phyloP scores from a whole-genome alignment of 441 rosid species.

The Gossypium lobatum region DNA sequence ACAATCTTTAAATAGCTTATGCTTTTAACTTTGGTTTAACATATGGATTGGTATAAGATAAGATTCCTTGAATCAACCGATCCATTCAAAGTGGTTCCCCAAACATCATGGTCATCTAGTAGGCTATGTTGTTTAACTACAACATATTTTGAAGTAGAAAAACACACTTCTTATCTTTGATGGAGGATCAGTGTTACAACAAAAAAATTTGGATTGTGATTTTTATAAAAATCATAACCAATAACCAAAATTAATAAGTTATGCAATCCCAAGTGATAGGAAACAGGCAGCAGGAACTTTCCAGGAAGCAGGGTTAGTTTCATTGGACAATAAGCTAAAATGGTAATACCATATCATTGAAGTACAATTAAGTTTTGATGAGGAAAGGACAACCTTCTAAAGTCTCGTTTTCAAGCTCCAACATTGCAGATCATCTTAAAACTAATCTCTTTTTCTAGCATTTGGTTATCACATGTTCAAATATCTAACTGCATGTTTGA shows the following conservation, averaged over 20 bases:
- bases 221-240: background rate
- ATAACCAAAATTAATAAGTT: background rate
- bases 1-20: background rate
- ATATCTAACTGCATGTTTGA: background rate
- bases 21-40: background rate
- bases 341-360: background rate
- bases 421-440: background rate
- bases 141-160: too few species aligned
- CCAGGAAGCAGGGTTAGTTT: conserved; percentile 2
- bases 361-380: background rate
- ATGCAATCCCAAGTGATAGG: background rate
- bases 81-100: background rate
- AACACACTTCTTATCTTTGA: background rate
- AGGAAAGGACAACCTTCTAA: background rate
- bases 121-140: too few species aligned
- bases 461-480: background rate
- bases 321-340: background rate
- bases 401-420: background rate
- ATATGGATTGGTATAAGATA: background rate
- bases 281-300: background rate
- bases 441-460: background rate
- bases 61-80: background rate
- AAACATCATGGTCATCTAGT: background rate
- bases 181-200: too few species aligned
- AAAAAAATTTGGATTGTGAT: too few species aligned